Evolutionary conservation across 2,329 filamentous ascomycete genomes (phyloP).

Genomic region (Diaporthe longicolla): DNA sequence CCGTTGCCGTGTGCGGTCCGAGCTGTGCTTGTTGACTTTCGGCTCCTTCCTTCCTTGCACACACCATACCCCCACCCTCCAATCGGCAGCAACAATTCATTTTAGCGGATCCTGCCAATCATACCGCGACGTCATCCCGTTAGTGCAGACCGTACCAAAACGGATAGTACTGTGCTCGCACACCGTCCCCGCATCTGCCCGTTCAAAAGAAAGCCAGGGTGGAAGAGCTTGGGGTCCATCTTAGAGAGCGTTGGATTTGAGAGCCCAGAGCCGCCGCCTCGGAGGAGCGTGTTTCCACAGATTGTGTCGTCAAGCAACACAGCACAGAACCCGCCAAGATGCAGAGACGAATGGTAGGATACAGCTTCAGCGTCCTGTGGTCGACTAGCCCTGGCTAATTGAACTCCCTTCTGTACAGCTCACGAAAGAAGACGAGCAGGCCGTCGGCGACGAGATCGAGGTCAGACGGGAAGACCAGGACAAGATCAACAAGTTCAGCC

Average conservation of each 20-base stretch:
- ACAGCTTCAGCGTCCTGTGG: accelerated
- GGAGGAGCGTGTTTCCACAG: not conserved
- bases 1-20: not conserved
- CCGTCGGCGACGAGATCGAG: conserved; percentile 85
- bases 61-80: not conserved
- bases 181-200: conserved; percentile 41
- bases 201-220: conserved; percentile 13
- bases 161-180: conserved; percentile 2
- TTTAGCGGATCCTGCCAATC: conserved; percentile 24
- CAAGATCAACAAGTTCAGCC: conserved; percentile 98
- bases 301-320: not conserved
- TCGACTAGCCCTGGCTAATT: conserved; percentile 40
- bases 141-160: not conserved
- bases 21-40: conserved; percentile 36
- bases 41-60: conserved; percentile 6
- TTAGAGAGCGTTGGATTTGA: conserved; percentile 6
- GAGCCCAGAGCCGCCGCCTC: not conserved
- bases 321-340: conserved; percentile 51
- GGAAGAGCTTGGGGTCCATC: conserved; percentile 19
- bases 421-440: conserved; percentile 91
- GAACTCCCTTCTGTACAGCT: conserved; percentile 70
- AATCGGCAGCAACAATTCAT: conserved; percentile 35
- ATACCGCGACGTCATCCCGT: conserved; percentile 33
- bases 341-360: conserved; percentile 72
- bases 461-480: conserved; percentile 98